phyloP scores from a whole-genome alignment of 2,329 filamentous ascomycete genomes.

The Paraconiothyrium sp. region DNA sequence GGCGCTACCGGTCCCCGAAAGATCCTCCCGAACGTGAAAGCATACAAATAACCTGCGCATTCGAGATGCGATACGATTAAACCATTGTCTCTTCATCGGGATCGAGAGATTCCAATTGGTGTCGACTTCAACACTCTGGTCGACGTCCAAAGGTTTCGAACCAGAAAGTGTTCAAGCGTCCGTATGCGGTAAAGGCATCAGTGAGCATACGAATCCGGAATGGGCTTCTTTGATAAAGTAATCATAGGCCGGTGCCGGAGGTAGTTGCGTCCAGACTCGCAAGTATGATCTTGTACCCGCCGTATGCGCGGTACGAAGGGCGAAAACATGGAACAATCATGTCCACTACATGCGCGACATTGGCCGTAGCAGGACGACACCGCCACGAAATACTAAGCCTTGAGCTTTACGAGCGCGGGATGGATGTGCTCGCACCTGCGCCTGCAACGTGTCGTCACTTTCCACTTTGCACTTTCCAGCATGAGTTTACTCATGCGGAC shows the following conservation, averaged over 20 bases:
- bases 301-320: background rate
- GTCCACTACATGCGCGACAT: background rate
- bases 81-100: background rate
- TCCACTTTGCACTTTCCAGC: background rate
- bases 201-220: background rate
- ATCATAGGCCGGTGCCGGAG: background rate
- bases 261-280: background rate
- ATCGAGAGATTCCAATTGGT: background rate
- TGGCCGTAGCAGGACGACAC: background rate
- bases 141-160: background rate
- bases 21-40: conserved; percentile 10
- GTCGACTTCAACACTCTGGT: background rate
- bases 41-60: conserved; percentile 7
- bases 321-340: background rate
- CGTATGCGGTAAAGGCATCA: background rate
- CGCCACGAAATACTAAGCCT: background rate
- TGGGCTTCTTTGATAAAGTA: background rate
- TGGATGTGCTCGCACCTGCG: background rate
- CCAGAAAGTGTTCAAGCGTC: background rate
- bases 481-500: background rate
- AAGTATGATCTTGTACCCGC: background rate
- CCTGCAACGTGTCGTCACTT: background rate
- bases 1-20: conserved; percentile 12
- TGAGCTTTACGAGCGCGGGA: background rate
- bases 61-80: background rate